These are phyloP conservation scores for Pleurotus ostreatus DNA, from an alignment of 768 basidiomycete species.

Conservation along the genomic window DNA sequence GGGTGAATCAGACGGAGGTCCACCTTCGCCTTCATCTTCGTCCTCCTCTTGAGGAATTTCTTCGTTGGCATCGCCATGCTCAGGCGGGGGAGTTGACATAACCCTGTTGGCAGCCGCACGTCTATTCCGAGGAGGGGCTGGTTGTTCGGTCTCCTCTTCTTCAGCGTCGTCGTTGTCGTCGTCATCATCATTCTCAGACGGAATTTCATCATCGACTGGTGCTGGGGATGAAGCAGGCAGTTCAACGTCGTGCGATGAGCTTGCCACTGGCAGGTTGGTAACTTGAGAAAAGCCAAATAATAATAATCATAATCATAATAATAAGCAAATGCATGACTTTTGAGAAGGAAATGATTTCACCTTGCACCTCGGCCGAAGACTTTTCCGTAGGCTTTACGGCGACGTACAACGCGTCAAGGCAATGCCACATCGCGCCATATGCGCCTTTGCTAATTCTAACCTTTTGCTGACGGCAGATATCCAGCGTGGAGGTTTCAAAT, in stretches of 20 bases:
- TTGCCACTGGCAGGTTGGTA: neutral
- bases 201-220: neutral
- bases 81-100: neutral
- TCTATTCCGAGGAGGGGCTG: no score
- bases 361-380: no score
- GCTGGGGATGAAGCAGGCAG: neutral
- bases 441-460: conserved; percentile 3
- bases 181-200: neutral
- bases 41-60: neutral
- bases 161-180: neutral
- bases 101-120: neutral
- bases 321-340: neutral
- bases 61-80: neutral
- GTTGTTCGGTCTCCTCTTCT: neutral
- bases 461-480: neutral
- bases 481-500: conserved; percentile 3
- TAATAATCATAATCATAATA: neutral
- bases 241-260: neutral
- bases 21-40: neutral
- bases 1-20: neutral
- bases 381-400: neutral
- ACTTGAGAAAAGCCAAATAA: neutral
- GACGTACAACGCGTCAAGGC: neutral
- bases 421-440: conserved; percentile 6
- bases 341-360: no score